Conservation (phyloP, 2,329 filamentous ascomycete species). For the Sporothrix brasiliensis region DNA sequence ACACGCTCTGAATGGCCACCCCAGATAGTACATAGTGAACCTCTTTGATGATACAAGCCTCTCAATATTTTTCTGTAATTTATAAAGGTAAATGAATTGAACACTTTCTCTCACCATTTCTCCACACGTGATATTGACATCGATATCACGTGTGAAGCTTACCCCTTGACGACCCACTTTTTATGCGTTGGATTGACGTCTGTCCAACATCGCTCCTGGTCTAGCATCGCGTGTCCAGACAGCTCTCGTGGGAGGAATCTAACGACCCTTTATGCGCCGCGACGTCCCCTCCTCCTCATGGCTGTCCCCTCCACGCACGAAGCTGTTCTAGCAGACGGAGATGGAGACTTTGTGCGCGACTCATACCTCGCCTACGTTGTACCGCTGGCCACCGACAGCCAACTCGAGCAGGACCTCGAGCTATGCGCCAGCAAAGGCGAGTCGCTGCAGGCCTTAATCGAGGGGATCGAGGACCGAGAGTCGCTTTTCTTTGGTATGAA, state of each 20-base stretch:
- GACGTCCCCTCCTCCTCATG: constrained; percentile 15
- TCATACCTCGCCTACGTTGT: constrained; percentile 65
- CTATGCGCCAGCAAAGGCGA: constrained; percentile 41
- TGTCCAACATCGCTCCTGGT: constrained; percentile 12
- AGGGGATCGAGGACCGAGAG: constrained; percentile 64
- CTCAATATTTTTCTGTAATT: background rate
- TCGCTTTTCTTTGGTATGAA: constrained; percentile 69
- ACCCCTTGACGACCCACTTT: constrained; percentile 13
- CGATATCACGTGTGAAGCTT: constrained; percentile 1
- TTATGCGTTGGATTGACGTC: constrained; percentile 20
- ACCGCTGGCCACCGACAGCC: constrained; percentile 58
- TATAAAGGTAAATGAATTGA: background rate
- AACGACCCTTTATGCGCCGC: background rate
- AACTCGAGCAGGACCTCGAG: constrained; percentile 57
- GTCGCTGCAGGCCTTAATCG: constrained; percentile 53
- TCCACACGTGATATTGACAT: background rate
- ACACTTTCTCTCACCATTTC: background rate
- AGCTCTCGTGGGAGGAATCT: constrained; percentile 17
- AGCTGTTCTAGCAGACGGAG: constrained; percentile 25
- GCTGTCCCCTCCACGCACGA: constrained; percentile 27
- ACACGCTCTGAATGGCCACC: background rate
- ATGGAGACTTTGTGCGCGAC: constrained; percentile 57
- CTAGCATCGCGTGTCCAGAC: constrained; percentile 25
- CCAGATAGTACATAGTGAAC: too few relatives aligned
- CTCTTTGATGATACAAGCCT: too few relatives aligned